These are phyloP conservation scores for Artemisia argyi DNA, from an alignment of 129 eudicot species.

Conservation along the genomic window DNA sequence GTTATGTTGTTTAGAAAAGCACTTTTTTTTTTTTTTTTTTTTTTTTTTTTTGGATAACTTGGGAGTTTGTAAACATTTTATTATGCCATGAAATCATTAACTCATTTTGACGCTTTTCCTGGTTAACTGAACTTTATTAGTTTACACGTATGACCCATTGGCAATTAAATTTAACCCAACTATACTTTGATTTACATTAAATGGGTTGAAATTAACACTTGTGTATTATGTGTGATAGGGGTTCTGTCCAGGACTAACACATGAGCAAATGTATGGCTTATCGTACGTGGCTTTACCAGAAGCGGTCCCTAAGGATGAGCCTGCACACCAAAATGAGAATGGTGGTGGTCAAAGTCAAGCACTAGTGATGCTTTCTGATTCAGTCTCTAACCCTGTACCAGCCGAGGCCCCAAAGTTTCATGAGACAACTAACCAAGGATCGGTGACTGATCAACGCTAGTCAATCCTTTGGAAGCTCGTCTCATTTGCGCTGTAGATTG, in stretches of 20 bases:
- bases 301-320: conserved; percentile 31
- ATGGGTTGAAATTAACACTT: conserved; percentile 1
- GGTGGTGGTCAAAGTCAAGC: conserved; percentile 39
- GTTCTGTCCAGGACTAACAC: conserved; percentile 82
- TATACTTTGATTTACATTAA: neutral
- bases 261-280: conserved; percentile 73
- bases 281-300: conserved; percentile 49
- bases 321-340: conserved; percentile 28
- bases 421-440: conserved; percentile 5
- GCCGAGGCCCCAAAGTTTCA: neutral
- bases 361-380: conserved; percentile 35
- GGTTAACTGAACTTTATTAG: neutral
- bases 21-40: too few species aligned
- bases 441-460: conserved; percentile 9
- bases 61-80: neutral
- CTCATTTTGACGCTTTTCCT: neutral
- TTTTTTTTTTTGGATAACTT: neutral
- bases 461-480: neutral
- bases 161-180: neutral
- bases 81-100: neutral
- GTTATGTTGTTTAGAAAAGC: too few species aligned
- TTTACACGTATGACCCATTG: neutral
- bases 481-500: conserved; percentile 14
- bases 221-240: conserved; percentile 48
- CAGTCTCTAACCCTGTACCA: conserved; percentile 16